These are phyloP conservation scores for Aureobasidium sp. DNA, from an alignment of 2,329 filamentous ascomycete species.

Conservation along the genomic window DNA sequence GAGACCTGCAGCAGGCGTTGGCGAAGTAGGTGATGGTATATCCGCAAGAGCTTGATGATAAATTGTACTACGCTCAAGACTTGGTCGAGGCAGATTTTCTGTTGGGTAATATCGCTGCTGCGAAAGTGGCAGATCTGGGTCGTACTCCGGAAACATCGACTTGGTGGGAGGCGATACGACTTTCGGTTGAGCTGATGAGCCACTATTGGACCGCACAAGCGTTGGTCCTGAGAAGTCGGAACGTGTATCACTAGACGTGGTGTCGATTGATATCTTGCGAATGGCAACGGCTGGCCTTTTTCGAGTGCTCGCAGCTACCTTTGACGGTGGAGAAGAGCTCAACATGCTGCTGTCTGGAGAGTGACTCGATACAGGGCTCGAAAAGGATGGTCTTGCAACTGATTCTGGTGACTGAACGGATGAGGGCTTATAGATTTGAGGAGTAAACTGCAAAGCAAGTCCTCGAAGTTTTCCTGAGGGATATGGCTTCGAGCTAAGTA, in stretches of 20 bases:
- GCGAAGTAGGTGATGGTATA: background rate
- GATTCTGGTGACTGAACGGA: background rate
- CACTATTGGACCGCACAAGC: slow-evolving; percentile 12
- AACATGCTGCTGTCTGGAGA: background rate
- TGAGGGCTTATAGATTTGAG: background rate
- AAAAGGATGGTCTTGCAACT: background rate
- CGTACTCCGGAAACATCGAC: slow-evolving; percentile 71
- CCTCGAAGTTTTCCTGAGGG: background rate
- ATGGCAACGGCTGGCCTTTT: slow-evolving; percentile 2
- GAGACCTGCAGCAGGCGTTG: slow-evolving; percentile 3
- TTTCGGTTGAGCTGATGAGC: background rate
- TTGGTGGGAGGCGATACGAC: slow-evolving; percentile 41
- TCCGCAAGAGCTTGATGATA: background rate
- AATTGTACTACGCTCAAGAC: background rate
- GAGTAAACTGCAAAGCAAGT: slow-evolving; percentile 2
- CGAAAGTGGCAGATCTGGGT: slow-evolving; percentile 56
- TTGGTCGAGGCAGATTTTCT: slow-evolving; percentile 31
- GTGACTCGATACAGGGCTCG: background rate
- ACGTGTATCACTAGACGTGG: background rate
- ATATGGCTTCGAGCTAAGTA: background rate
- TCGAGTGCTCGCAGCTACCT: background rate
- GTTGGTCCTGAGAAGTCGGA: slow-evolving; percentile 13
- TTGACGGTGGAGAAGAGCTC: background rate
- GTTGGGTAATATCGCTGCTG: slow-evolving; percentile 56
- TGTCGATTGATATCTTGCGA: background rate